Conservation (phyloP, 192 early-diverging fungal species). For the Coemansia sp. region DNA sequence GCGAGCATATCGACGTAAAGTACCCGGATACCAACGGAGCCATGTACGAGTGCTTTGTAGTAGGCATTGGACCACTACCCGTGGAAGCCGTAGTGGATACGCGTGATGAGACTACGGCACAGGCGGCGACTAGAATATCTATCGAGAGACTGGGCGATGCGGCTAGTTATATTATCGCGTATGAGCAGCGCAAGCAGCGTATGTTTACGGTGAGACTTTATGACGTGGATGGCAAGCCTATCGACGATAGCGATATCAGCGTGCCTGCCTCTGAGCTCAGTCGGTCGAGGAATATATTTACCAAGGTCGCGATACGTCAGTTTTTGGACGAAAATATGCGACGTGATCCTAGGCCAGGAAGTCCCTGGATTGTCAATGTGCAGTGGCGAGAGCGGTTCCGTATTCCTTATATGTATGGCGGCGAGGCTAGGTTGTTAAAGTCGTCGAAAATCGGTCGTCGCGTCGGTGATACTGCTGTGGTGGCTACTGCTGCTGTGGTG, state of each 20-base stretch:
- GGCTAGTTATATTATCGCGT: constrained; percentile 20
- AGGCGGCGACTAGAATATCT: constrained; percentile 11
- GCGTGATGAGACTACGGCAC: not conserved
- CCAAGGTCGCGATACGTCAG: constrained; percentile 50
- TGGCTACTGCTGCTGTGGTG: not conserved
- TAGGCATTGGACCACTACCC: constrained; percentile 27
- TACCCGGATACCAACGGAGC: constrained; percentile 43
- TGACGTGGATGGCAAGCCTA: constrained; percentile 39
- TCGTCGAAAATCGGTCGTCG: not conserved
- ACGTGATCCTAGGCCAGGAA: constrained; percentile 30
- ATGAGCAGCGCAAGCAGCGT: constrained; percentile 34
- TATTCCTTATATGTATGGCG: constrained; percentile 48
- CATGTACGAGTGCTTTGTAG: constrained; percentile 54
- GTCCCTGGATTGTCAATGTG: constrained; percentile 43
- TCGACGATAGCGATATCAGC: constrained; percentile 49
- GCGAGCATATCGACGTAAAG: constrained; percentile 54
- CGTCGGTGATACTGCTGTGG: not conserved
- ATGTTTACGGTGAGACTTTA: constrained; percentile 43
- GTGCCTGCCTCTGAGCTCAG: constrained; percentile 44
- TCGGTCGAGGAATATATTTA: constrained; percentile 52
- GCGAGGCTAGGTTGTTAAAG: constrained; percentile 32
- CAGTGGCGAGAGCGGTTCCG: constrained; percentile 54
- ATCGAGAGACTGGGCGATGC: constrained; percentile 36
- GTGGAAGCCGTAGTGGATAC: not conserved
- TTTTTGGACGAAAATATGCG: constrained; percentile 48